Evolutionary conservation across 2,329 filamentous ascomycete genomes (phyloP).

Genomic region (Trichoderma hamatum): DNA sequence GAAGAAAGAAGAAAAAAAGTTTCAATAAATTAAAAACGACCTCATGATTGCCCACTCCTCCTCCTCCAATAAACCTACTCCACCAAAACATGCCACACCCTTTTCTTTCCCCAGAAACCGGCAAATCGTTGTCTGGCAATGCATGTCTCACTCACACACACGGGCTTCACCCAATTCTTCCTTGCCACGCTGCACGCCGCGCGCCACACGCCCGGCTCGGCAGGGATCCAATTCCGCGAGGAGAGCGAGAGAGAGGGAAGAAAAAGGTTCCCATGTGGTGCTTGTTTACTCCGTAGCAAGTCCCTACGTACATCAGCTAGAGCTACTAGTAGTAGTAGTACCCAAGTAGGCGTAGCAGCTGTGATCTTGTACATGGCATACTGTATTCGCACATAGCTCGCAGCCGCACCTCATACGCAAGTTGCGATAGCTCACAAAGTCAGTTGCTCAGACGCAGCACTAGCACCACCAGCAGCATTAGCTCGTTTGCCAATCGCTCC

Average conservation of each 20-base stretch:
- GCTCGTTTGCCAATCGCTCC: not conserved
- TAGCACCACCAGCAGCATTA: not conserved
- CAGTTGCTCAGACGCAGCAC: not conserved
- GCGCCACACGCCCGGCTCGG: not conserved
- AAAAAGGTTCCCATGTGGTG: not conserved
- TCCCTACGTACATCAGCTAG: constrained; percentile 13
- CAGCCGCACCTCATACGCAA: not conserved
- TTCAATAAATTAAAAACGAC: not conserved
- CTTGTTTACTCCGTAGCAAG: not conserved
- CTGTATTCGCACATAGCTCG: not conserved
- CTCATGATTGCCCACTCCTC: not conserved
- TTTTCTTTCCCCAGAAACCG: constrained; percentile 18
- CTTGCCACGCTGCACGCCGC: not conserved
- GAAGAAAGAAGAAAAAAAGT: not conserved
- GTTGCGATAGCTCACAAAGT: not conserved
- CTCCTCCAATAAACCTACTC: not conserved
- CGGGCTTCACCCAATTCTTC: not conserved
- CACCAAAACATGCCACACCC: constrained; percentile 7
- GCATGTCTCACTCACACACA: constrained; percentile 2
- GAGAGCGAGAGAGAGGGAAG: not conserved
- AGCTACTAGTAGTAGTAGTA: not conserved
- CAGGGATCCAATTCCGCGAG: not conserved
- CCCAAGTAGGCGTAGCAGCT: no score
- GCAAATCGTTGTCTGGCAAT: constrained; percentile 8
- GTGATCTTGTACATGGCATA: not conserved